These are phyloP conservation scores for Zasmidium citrigriseum DNA, from an alignment of 2,329 filamentous ascomycete genomes.

Conservation along the genomic window DNA sequence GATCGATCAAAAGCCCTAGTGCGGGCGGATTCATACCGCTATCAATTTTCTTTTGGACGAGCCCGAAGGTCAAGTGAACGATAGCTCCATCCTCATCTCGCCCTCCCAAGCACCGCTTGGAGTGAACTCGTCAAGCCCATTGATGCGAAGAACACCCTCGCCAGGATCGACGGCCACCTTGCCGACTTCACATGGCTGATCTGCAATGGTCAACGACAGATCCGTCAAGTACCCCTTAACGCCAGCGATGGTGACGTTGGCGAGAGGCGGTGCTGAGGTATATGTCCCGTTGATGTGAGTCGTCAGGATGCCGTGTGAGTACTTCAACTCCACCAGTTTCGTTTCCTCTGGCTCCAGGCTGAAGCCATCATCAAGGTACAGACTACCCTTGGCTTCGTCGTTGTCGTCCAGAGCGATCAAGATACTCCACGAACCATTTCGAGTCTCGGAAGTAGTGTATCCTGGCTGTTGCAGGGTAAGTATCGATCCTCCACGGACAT, in stretches of 20 bases:
- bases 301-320: constrained; percentile 18
- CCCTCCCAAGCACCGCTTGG: constrained; percentile 3
- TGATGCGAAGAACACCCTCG: background rate
- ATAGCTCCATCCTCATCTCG: background rate
- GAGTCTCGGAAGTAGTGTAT: constrained; percentile 19
- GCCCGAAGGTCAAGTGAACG: background rate
- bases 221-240: background rate
- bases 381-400: constrained; percentile 4
- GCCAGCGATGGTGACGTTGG: constrained; percentile 30
- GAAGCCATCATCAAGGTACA: constrained; percentile 65
- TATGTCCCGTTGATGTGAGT: constrained; percentile 24
- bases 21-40: too few species aligned
- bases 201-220: background rate
- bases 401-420: constrained; percentile 16
- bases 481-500: constrained; percentile 26
- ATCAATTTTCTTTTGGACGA: too few species aligned
- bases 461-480: constrained; percentile 26
- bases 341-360: constrained; percentile 59
- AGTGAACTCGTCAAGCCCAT: constrained; percentile 1
- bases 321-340: constrained; percentile 48
- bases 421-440: constrained; percentile 14
- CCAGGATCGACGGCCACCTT: background rate
- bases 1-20: too few species aligned
- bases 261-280: constrained; percentile 21
- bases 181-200: constrained; percentile 4